These are phyloP conservation scores for Fusarium fujikuroi DNA, from an alignment of 2,329 filamentous ascomycete species.

Conservation along the genomic window DNA sequence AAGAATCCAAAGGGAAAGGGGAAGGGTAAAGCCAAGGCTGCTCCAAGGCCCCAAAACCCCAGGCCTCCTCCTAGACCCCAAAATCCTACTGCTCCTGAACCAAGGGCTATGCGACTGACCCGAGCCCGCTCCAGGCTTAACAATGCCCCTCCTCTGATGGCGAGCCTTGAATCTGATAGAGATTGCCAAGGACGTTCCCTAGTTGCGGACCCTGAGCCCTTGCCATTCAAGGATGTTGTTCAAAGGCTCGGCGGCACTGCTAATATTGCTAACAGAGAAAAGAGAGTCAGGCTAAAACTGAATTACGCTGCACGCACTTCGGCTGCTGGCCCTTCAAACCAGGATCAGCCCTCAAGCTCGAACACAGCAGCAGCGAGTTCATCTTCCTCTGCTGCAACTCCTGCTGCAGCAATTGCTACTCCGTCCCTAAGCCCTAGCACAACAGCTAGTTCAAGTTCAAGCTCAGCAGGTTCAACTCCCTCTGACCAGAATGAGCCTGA, in stretches of 20 bases:
- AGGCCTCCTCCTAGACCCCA: neutral
- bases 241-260: neutral
- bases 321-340: neutral
- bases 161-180: slow-evolving; percentile 29
- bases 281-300: neutral
- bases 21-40: neutral
- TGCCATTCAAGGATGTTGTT: slow-evolving; percentile 29
- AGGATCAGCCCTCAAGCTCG: neutral
- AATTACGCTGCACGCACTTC: neutral
- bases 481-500: neutral
- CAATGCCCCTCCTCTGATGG: slow-evolving; percentile 39
- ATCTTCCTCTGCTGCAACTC: neutral
- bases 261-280: neutral
- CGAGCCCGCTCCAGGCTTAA: slow-evolving; percentile 37
- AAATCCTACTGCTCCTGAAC: neutral
- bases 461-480: neutral
- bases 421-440: neutral
- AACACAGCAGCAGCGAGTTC: neutral
- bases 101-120: slow-evolving; percentile 30
- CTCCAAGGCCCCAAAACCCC: neutral
- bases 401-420: neutral
- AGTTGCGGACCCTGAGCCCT: slow-evolving; percentile 21
- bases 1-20: neutral
- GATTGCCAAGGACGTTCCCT: slow-evolving; percentile 9
- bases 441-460: neutral